Evolutionary conservation across 2,329 filamentous ascomycete genomes (phyloP), one percentile per base, ranked within the genome.

Genomic region (Cytospora leucostoma): DNA sequence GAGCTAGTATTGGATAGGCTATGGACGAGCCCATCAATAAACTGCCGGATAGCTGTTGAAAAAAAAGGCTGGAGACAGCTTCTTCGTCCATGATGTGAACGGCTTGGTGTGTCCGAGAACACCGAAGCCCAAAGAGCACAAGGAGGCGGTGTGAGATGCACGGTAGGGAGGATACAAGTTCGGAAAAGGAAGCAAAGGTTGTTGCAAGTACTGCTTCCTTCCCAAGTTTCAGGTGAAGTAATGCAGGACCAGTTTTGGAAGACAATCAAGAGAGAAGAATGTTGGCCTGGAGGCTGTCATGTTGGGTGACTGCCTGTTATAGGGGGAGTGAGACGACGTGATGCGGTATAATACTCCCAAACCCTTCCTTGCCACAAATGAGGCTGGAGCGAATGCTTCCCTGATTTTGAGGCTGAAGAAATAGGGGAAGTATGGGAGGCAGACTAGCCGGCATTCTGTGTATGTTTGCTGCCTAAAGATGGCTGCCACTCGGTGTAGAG

Each of bases 1-100:
- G 50, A 3, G 49, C 37, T 17, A 59, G n/a, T 11, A 55, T 59
- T n/a, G 56, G 50, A 19, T 49, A 63, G 12, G 61, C 56, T 4
- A 59, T 47, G 7, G 61, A 58, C 5, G 50, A 59, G 19, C 61
- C 56, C 47, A 63, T 21, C 17, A 63, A 21, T 10, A 63, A 10
- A 21, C 37, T 38, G 3, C 55, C 61, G 3, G 38, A 59, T 7
- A 35, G 15, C 35, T 34, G 17, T 15, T 19, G 11, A 54, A 15
- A 27, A 2, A 49, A 37, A 19, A 27, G n/a, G 17, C 10, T 32
- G 47, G 47, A 44, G 32, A 13, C 12, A 12, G n/a, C 7, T 21
- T 8, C 33, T 17, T 7, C 2, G 34, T 34, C 52, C 37, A n/a
- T 38, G 15, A 7, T 34, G 17, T 32, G 12, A 7, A 55, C 5